These are phyloP conservation scores for Globisporangium apiculatum DNA, from an alignment of 352 stramenopile genomes.

Conservation along the genomic window DNA sequence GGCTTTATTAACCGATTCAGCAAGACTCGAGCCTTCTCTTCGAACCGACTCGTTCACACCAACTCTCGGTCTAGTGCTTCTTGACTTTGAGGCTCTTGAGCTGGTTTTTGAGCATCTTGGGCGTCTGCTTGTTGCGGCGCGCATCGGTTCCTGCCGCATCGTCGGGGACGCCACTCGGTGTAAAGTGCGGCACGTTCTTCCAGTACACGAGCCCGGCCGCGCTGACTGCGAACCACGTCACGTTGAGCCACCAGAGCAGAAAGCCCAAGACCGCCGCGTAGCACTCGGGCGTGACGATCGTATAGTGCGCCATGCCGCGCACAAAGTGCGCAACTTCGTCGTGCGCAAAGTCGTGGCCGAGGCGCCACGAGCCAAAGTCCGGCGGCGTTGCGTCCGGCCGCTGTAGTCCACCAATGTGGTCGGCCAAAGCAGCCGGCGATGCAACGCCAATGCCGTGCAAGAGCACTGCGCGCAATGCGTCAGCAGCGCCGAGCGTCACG, in stretches of 20 bases:
- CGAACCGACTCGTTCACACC: too few relatives aligned
- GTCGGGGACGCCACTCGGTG: conserved; percentile 1
- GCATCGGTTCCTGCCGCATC: conserved; percentile 4
- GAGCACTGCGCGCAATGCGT: conserved; percentile 18
- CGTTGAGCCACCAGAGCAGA: conserved; percentile 43
- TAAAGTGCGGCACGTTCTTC: conserved; percentile 48
- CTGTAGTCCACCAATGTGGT: conserved; percentile 7
- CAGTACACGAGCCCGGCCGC: conserved; percentile 49
- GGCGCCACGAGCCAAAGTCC: conserved; percentile 46
- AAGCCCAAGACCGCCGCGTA: conserved; percentile 60
- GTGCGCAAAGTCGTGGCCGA: conserved; percentile 44
- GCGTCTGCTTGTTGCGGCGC: conserved; percentile 47
- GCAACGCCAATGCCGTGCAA: conserved; percentile 16
- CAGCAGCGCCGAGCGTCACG: conserved; percentile 37
- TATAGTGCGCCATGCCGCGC: conserved; percentile 58
- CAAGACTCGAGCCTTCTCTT: too few relatives aligned
- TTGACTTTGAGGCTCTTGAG: conserved; percentile 62
- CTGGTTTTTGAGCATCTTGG: conserved; percentile 67
- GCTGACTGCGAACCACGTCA: conserved; percentile 52
- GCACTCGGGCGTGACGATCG: conserved; percentile 47
- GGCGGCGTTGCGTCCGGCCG: conserved; percentile 28
- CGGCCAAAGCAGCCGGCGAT: conserved; percentile 1
- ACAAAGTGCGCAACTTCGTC: conserved; percentile 43
- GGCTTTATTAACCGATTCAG: too few relatives aligned
- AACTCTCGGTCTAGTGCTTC: conserved; percentile 27